These are phyloP conservation scores for Amanita pallidorosea DNA, from an alignment of 768 basidiomycete species.

Conservation along the genomic window DNA sequence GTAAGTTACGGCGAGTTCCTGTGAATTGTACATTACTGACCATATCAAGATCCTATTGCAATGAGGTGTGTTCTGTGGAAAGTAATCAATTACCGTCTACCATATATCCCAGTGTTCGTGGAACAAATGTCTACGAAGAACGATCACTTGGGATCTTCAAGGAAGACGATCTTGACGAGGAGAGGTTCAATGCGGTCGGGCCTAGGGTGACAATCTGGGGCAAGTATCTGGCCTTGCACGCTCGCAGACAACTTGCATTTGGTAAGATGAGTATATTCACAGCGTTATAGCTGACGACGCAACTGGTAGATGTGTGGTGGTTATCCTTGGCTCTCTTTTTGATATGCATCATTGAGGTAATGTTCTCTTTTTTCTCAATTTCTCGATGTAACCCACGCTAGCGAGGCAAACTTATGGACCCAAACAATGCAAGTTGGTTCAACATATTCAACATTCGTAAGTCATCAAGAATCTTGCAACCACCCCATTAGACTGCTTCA, in stretches of 20 bases:
- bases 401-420: slow-evolving; percentile 49
- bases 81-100: neutral
- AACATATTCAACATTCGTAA: slow-evolving; percentile 72
- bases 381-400: slow-evolving; percentile 15
- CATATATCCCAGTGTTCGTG: slow-evolving; percentile 53
- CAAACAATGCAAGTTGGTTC: slow-evolving; percentile 56
- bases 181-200: slow-evolving; percentile 32
- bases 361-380: slow-evolving; percentile 8
- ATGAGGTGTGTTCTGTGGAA: slow-evolving; percentile 44
- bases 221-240: slow-evolving; percentile 71
- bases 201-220: slow-evolving; percentile 59
- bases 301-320: slow-evolving; percentile 90
- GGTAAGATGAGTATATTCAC: slow-evolving; percentile 33
- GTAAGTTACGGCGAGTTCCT: slow-evolving; percentile 30
- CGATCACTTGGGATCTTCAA: slow-evolving; percentile 77
- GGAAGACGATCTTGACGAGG: slow-evolving; percentile 37
- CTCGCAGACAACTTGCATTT: slow-evolving; percentile 82
- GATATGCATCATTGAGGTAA: slow-evolving; percentile 88
- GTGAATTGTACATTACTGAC: neutral
- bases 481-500: neutral
- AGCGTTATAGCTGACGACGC: neutral
- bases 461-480: slow-evolving; percentile 14
- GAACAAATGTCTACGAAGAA: slow-evolving; percentile 93
- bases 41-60: slow-evolving; percentile 50
- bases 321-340: slow-evolving; percentile 75